A percentile compares a stretch with the other conserved stretches of the same genome.
Evolutionary conservation across 768 basidiomycete genomes (phyloP).

Genomic region (Pulveroboletus sp.): DNA sequence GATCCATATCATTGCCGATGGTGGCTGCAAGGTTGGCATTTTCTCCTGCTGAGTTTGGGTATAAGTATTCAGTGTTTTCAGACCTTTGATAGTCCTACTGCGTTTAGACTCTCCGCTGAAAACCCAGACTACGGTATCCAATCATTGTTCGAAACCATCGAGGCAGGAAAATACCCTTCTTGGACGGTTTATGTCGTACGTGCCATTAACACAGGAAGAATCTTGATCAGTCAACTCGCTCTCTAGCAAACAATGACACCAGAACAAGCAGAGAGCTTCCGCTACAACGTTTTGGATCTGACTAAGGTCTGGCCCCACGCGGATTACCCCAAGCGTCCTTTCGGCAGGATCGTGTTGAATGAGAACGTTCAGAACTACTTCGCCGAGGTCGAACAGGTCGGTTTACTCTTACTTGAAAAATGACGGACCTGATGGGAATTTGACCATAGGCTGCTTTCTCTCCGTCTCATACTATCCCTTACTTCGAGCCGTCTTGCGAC

Average conservation of each 20-base stretch:
- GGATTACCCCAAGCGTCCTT: slow-evolving; percentile 81
- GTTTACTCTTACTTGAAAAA: slow-evolving; percentile 28
- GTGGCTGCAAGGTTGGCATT: slow-evolving; percentile 69
- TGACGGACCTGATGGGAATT: slow-evolving; percentile 4
- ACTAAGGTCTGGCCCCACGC: slow-evolving; percentile 91
- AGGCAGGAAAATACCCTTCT: slow-evolving; percentile 71
- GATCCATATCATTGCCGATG: slow-evolving; percentile 73
- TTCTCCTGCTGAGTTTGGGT: background rate
- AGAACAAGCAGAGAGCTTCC: slow-evolving; percentile 85
- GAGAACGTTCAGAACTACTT: slow-evolving; percentile 86
- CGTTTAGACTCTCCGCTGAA: slow-evolving; percentile 60
- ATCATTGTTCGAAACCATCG: slow-evolving; percentile 77
- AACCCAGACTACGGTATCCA: slow-evolving; percentile 86
- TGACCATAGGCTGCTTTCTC: slow-evolving; percentile 67
- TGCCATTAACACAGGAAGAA: slow-evolving; percentile 7
- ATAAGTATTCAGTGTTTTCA: slow-evolving; percentile 26
- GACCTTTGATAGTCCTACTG: slow-evolving; percentile 69
- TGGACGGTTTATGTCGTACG: slow-evolving; percentile 86
- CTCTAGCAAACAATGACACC: slow-evolving; percentile 87
- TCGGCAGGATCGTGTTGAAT: slow-evolving; percentile 82
- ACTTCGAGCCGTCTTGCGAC: slow-evolving; percentile 86
- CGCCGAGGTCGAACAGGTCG: slow-evolving; percentile 89
- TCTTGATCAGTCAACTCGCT: slow-evolving; percentile 7
- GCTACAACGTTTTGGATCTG: slow-evolving; percentile 86
- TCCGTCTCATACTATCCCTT: slow-evolving; percentile 83